A percentile compares a stretch with the other conserved stretches of the same genome.
Conservation (phyloP, 371 early-diverging fungal species). For the Saksenaea oblongispora region DNA sequence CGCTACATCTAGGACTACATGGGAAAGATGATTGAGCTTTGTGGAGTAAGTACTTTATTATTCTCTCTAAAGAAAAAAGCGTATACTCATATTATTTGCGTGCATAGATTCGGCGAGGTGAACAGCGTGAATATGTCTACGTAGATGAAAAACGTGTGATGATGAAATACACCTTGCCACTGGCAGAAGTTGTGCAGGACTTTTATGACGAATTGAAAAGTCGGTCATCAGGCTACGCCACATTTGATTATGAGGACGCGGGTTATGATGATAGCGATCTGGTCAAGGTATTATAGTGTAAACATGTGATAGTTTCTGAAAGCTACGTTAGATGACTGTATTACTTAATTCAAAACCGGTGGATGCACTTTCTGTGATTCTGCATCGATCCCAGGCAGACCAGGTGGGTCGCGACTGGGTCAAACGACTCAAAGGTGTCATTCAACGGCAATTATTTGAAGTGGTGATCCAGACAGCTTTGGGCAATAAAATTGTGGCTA, state of each 20-base stretch:
- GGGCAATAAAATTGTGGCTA: constrained; percentile 81
- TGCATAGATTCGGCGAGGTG: constrained; percentile 70
- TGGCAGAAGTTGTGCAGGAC: constrained; percentile 91
- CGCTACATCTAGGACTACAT: constrained; percentile 63
- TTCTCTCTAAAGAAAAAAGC: neutral
- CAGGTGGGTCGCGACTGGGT: constrained; percentile 82
- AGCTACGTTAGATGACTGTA: constrained; percentile 69
- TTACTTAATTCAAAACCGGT: constrained; percentile 90
- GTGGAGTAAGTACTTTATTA: constrained; percentile 62
- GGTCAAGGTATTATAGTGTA: constrained; percentile 76
- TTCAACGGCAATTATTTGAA: constrained; percentile 90
- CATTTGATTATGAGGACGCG: constrained; percentile 94
- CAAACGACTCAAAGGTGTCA: constrained; percentile 76
- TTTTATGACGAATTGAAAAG: constrained; percentile 95
- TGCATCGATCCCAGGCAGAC: constrained; percentile 78
- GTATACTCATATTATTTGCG: neutral
- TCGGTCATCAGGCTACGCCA: constrained; percentile 90
- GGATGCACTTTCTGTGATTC: constrained; percentile 90
- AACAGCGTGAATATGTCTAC: constrained; percentile 82
- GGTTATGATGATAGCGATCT: constrained; percentile 89
- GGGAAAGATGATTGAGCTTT: constrained; percentile 89
- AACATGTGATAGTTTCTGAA: neutral
- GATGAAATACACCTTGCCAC: constrained; percentile 85
- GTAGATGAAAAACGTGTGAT: constrained; percentile 88
- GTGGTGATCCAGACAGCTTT: constrained; percentile 90